Percentiles rank a stretch among this genome's conserved stretches.
phyloP scores from a whole-genome alignment of 257 asterid genomes.

The Petrea volubilis region DNA sequence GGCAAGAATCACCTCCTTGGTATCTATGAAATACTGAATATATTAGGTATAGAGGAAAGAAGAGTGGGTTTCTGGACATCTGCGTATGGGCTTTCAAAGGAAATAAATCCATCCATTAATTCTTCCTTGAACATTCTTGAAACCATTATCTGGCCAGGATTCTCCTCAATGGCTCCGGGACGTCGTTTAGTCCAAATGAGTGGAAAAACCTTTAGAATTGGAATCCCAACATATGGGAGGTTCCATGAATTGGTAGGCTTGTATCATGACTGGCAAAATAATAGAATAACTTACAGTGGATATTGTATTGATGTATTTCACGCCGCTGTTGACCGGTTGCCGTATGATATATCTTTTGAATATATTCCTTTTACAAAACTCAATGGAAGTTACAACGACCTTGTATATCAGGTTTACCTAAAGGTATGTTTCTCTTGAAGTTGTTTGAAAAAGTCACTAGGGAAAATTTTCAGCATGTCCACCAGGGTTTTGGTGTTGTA shows the following conservation, averaged over 20 bases:
- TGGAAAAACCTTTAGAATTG: slow-evolving; percentile 20
- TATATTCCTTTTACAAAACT: slow-evolving; percentile 27
- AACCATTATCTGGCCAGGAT: slow-evolving; percentile 39
- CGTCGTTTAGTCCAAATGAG: not conserved
- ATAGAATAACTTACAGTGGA: slow-evolving; percentile 21
- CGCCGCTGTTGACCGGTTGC: slow-evolving; percentile 30
- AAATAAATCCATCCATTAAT: not conserved
- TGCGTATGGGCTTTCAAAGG: slow-evolving; percentile 29
- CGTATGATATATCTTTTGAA: slow-evolving; percentile 28
- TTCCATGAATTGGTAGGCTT: slow-evolving; percentile 25
- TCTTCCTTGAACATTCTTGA: slow-evolving; percentile 20
- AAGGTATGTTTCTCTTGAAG: slow-evolving; percentile 27
- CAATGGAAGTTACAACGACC: slow-evolving; percentile 35
- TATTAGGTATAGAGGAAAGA: slow-evolving; percentile 36
- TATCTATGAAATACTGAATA: slow-evolving; percentile 36
- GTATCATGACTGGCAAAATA: slow-evolving; percentile 15
- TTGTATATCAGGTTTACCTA: slow-evolving; percentile 24
- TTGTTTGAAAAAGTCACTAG: not conserved
- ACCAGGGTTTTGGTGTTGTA: not conserved
- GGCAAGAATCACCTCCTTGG: slow-evolving; percentile 34
- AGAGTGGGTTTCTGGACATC: slow-evolving; percentile 47
- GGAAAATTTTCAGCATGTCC: not conserved
- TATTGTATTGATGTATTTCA: slow-evolving; percentile 37
- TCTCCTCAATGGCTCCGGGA: slow-evolving; percentile 11
- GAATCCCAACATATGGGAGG: slow-evolving; percentile 8